Conservation (phyloP, 2,329 filamentous ascomycete genomes). For the Aurifilum marmelostoma region DNA sequence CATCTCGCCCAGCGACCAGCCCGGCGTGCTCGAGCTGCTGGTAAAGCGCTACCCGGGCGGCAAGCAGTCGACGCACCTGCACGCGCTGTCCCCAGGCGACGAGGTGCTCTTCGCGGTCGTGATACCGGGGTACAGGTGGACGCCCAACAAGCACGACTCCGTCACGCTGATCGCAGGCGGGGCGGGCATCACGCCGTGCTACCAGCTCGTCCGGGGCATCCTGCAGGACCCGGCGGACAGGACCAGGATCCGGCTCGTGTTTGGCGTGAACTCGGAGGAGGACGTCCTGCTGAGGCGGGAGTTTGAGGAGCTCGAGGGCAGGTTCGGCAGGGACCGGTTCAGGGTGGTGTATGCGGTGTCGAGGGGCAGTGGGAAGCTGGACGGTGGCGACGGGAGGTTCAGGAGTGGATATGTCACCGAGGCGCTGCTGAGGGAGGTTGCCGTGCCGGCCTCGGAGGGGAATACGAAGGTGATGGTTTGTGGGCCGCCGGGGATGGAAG, state of each 20-base stretch:
- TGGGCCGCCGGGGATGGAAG: constrained; percentile 70
- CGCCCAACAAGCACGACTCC: constrained; percentile 50
- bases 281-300: constrained; percentile 64
- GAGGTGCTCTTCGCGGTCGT: constrained; percentile 59
- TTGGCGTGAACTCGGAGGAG: constrained; percentile 66
- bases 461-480: constrained; percentile 68
- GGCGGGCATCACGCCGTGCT: constrained; percentile 73
- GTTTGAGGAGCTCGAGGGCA: constrained; percentile 53
- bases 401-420: constrained; percentile 61
- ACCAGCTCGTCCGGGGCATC: constrained; percentile 65
- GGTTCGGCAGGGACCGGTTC: constrained; percentile 56
- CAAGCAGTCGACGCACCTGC: constrained; percentile 66
- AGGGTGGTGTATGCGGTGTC: constrained; percentile 52
- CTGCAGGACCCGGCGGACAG: constrained; percentile 63
- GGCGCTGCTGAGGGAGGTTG: constrained; percentile 56
- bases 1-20: constrained; percentile 54
- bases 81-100: constrained; percentile 66
- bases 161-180: constrained; percentile 72
- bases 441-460: constrained; percentile 37
- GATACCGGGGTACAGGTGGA: constrained; percentile 59
- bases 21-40: constrained; percentile 64
- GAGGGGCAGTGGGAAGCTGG: constrained; percentile 12
- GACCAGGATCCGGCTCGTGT: constrained; percentile 67
- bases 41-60: constrained; percentile 71
- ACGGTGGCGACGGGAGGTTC: constrained; percentile 9